Evolutionary conservation across 2,329 filamentous ascomycete genomes (phyloP).

Genomic region (Ciborinia camelliae): DNA sequence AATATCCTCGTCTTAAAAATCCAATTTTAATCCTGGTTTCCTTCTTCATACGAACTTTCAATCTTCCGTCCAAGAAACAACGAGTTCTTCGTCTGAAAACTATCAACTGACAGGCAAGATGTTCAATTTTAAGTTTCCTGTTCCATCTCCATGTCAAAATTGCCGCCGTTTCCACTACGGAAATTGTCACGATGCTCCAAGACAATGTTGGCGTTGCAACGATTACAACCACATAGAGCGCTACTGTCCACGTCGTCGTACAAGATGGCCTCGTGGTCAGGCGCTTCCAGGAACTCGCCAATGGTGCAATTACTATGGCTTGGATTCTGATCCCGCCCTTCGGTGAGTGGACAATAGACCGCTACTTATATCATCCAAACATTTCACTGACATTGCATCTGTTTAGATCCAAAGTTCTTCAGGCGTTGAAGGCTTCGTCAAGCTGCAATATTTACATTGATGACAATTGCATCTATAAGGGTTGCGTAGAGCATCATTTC

Average conservation of each 20-base stretch:
- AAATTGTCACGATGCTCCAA: conserved; percentile 21
- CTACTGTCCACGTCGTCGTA: conserved; percentile 26
- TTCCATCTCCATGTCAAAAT: conserved; percentile 26
- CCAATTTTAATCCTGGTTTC: too few relatives aligned
- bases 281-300: conserved; percentile 26
- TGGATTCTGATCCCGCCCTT: conserved; percentile 23
- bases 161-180: conserved; percentile 30
- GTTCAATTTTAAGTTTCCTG: conserved; percentile 22
- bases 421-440: conserved; percentile 28
- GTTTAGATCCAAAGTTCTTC: conserved; percentile 24
- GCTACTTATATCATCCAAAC: background rate
- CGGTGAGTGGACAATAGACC: background rate
- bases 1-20: background rate
- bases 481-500: conserved; percentile 25
- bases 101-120: background rate
- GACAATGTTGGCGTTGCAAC: conserved; percentile 26
- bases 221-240: conserved; percentile 28
- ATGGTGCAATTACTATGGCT: conserved; percentile 28
- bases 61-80: background rate
- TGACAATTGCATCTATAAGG: conserved; percentile 28
- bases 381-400: background rate
- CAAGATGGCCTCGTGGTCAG: conserved; percentile 19
- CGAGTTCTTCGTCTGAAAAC: too few relatives aligned
- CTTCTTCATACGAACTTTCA: background rate
- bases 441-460: conserved; percentile 28